phyloP scores from a whole-genome alignment of 2,329 filamentous ascomycete species.

The Microsporum audouinii region DNA sequence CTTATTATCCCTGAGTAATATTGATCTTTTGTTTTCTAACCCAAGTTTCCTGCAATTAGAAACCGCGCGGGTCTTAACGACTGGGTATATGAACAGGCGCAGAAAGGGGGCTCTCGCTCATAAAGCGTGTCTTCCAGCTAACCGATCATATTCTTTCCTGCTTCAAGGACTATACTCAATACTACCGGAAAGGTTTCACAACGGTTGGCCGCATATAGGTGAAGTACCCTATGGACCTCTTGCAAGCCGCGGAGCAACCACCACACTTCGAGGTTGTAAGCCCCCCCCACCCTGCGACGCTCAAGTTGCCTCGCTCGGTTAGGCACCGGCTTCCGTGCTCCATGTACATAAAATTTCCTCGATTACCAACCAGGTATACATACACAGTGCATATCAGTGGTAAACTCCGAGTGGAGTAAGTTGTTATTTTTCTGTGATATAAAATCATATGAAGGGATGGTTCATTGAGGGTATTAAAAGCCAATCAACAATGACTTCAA shows the following conservation, averaged over 20 bases:
- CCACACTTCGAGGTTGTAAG: not conserved
- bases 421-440: not conserved
- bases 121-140: not conserved
- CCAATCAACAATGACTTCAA: not conserved
- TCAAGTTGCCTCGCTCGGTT: not conserved
- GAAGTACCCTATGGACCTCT: not conserved
- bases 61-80: conserved; percentile 87
- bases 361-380: too few species aligned
- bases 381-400: too few species aligned
- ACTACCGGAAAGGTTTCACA: not conserved
- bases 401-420: not conserved
- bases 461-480: not conserved
- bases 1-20: not conserved
- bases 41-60: conserved; percentile 27
- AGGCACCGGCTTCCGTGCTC: not conserved
- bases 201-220: not conserved
- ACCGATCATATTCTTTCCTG: not conserved
- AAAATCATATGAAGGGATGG: not conserved
- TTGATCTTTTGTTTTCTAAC: not conserved
- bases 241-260: not conserved
- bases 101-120: conserved; percentile 27
- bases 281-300: too few species aligned
- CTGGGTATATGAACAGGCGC: conserved; percentile 84
- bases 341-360: not conserved
- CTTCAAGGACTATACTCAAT: not conserved